Conservation (phyloP, 768 basidiomycete genomes). For the Macrolepiota albuminosa region DNA sequence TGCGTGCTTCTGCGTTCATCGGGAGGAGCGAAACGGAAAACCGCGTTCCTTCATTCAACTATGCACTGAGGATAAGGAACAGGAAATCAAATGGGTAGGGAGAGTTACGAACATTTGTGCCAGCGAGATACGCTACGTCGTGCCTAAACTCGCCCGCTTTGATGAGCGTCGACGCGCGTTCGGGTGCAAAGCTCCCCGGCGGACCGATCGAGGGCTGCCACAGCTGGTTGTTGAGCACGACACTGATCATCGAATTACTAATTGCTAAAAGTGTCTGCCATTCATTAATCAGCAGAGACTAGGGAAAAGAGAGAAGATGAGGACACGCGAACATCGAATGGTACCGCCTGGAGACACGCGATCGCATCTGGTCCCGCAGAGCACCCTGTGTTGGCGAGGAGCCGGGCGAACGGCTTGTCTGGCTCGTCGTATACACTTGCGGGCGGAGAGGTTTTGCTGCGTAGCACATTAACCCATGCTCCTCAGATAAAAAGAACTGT, state of each 20-base stretch:
- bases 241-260: slow-evolving; percentile 39
- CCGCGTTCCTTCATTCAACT: slow-evolving; percentile 51
- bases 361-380: slow-evolving; percentile 33
- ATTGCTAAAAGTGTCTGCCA: slow-evolving; percentile 42
- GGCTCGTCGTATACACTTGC: slow-evolving; percentile 45
- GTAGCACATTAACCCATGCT: no score
- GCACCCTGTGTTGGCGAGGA: slow-evolving; percentile 46
- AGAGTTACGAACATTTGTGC: slow-evolving; percentile 42
- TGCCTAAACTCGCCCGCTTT: slow-evolving; percentile 45
- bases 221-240: slow-evolving; percentile 46
- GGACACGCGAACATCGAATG: slow-evolving; percentile 31
- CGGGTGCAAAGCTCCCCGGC: slow-evolving; percentile 41
- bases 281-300: neutral
- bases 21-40: slow-evolving; percentile 36
- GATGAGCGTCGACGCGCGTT: slow-evolving; percentile 41
- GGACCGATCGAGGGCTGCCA: slow-evolving; percentile 57
- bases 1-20: slow-evolving; percentile 33
- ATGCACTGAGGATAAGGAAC: neutral
- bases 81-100: neutral
- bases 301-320: neutral
- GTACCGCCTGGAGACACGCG: slow-evolving; percentile 39
- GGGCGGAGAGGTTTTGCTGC: slow-evolving; percentile 48
- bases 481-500: no score
- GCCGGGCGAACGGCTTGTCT: slow-evolving; percentile 43
- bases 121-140: slow-evolving; percentile 44